Evolutionary conservation across 2,329 filamentous ascomycete genomes (phyloP).

Genomic region (Neofusicoccum parvum): DNA sequence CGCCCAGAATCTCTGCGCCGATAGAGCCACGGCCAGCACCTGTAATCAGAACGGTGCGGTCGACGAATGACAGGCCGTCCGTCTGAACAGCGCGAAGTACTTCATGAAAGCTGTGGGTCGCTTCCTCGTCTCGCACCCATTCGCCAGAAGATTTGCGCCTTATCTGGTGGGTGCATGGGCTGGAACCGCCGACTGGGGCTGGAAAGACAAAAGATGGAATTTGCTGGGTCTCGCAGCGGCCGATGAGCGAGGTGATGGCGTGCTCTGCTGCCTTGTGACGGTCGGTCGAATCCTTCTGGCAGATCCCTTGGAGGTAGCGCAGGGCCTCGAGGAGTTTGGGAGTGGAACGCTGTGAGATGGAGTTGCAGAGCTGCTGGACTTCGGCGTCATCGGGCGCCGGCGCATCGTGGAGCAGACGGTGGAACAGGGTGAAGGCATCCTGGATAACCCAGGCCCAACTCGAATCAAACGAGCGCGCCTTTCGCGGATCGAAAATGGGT

Average conservation of each 20-base stretch:
- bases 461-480: slow-evolving; percentile 27
- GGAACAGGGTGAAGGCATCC: slow-evolving; percentile 26
- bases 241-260: background rate
- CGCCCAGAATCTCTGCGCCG: slow-evolving; percentile 35
- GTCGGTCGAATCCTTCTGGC: background rate
- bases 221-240: slow-evolving; percentile 3
- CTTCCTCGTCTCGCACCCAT: background rate
- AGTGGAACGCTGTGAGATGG: background rate
- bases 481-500: slow-evolving; percentile 25
- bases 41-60: slow-evolving; percentile 39
- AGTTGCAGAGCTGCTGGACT: background rate
- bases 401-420: slow-evolving; percentile 22
- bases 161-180: background rate
- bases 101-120: background rate
- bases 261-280: background rate
- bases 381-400: background rate
- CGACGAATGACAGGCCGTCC: slow-evolving; percentile 26
- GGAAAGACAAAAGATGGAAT: background rate
- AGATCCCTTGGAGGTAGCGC: background rate
- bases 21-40: slow-evolving; percentile 43
- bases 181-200: slow-evolving; percentile 20
- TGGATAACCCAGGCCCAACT: slow-evolving; percentile 29
- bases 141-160: background rate
- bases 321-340: background rate
- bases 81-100: background rate